Conservation (phyloP, 2,329 filamentous ascomycete genomes). For the Fragosphaeria purpurea region DNA sequence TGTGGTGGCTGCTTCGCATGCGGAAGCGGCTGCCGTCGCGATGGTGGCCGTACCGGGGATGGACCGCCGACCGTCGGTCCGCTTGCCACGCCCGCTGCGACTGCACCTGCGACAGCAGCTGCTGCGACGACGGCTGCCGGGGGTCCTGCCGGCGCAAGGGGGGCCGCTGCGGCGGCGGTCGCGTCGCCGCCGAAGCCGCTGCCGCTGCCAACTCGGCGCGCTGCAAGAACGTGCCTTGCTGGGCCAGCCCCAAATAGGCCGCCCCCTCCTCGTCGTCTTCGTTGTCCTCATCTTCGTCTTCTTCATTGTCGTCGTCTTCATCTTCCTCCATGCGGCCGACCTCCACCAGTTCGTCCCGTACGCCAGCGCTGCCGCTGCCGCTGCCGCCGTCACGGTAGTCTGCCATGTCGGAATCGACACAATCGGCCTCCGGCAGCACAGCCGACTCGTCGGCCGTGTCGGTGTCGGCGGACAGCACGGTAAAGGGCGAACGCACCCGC, state of each 20-base stretch:
- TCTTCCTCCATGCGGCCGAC: conserved; percentile 46
- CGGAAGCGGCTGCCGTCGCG: too few species aligned
- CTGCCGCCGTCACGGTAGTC: not conserved
- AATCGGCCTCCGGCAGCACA: not conserved
- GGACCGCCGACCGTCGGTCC: too few species aligned
- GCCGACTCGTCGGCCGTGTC: conserved; percentile 10
- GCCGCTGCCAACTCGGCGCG: too few species aligned
- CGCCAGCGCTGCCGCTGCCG: not conserved
- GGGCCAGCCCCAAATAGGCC: conserved; percentile 12
- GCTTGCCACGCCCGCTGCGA: too few species aligned
- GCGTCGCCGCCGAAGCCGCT: not conserved
- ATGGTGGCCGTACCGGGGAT: too few species aligned
- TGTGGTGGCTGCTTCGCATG: not conserved
- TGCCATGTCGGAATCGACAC: too few species aligned
- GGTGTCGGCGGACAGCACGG: conserved; percentile 5
- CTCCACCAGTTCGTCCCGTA: conserved; percentile 21
- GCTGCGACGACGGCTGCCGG: too few species aligned
- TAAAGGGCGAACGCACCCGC: conserved; percentile 10
- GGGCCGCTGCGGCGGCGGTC: conserved; percentile 6
- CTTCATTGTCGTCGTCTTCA: conserved; percentile 29
- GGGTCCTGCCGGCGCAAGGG: not conserved
- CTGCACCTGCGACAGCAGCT: too few species aligned
- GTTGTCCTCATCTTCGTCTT: conserved; percentile 32
- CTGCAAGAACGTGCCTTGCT: too few species aligned
- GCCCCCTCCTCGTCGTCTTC: conserved; percentile 27